A percentile compares a stretch with the other conserved stretches of the same genome.
phyloP scores from a whole-genome alignment of 805 yeast genomes.

The Schwanniomyces sp. region DNA sequence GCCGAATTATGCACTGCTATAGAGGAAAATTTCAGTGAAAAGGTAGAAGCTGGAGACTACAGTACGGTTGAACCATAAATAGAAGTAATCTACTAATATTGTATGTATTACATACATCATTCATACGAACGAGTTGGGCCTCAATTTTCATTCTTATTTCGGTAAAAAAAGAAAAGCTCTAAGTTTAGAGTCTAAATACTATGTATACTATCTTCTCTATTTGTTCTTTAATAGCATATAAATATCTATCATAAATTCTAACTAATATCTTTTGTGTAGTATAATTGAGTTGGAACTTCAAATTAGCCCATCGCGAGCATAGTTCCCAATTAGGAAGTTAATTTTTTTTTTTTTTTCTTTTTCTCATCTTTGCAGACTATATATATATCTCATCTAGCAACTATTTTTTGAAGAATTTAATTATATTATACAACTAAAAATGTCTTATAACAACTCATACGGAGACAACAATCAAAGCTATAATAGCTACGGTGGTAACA shows the following conservation, averaged over 20 bases:
- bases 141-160: background rate
- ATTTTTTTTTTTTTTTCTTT: slow-evolving; percentile 7
- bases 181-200: background rate
- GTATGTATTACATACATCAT: background rate
- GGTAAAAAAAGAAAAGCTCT: background rate
- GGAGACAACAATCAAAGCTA: slow-evolving; percentile 17
- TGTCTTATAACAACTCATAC: slow-evolving; percentile 46
- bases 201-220: slow-evolving; percentile 1
- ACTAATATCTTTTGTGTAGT: background rate
- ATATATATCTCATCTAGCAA: slow-evolving; percentile 1
- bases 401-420: slow-evolving; percentile 5
- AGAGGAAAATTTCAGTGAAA: slow-evolving; percentile 73
- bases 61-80: slow-evolving; percentile 47
- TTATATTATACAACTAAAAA: slow-evolving; percentile 11
- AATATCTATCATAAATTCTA: background rate
- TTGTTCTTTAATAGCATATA: slow-evolving; percentile 2
- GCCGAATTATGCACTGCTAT: slow-evolving; percentile 79
- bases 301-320: background rate
- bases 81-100: background rate
- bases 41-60: slow-evolving; percentile 58
- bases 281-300: background rate
- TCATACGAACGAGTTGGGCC: background rate
- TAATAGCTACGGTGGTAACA: slow-evolving; percentile 34
- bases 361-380: slow-evolving; percentile 3
- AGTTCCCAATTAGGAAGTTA: slow-evolving; percentile 10